These are phyloP conservation scores for Xylariales sp. DNA, from an alignment of 2,329 filamentous ascomycete genomes.

Conservation along the genomic window DNA sequence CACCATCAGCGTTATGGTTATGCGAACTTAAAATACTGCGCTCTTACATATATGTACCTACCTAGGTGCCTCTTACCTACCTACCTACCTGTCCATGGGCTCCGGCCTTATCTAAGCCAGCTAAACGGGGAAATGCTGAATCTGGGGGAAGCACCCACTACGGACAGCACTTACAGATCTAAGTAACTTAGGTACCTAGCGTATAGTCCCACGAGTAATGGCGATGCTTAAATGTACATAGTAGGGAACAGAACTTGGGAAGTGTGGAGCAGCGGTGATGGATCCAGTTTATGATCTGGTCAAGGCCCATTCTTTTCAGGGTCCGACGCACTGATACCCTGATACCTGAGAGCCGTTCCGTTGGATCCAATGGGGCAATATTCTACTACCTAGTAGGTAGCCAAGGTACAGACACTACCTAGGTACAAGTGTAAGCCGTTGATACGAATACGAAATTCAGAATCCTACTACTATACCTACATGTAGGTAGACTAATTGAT, in stretches of 20 bases:
- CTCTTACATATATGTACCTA: too few relatives aligned
- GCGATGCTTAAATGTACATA: background rate
- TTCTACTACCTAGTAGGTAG: too few relatives aligned
- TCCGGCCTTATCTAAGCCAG: background rate
- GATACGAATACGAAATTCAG: slow-evolving; percentile 33
- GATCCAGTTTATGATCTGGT: slow-evolving; percentile 14
- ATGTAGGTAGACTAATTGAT: too few relatives aligned
- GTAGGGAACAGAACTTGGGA: too few relatives aligned
- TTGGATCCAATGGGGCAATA: slow-evolving; percentile 23
- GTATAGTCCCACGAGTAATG: background rate
- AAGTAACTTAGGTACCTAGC: background rate
- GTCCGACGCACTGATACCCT: slow-evolving; percentile 7
- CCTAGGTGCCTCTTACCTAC: background rate
- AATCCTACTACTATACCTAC: background rate
- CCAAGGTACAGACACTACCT: background rate
- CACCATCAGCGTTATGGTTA: too few relatives aligned
- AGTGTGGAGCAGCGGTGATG: slow-evolving; percentile 10
- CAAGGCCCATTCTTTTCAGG: slow-evolving; percentile 22
- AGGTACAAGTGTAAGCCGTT: background rate
- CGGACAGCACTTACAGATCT: slow-evolving; percentile 1
- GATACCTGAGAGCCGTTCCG: background rate
- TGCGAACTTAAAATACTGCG: too few relatives aligned
- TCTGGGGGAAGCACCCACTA: slow-evolving; percentile 18
- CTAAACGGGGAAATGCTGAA: slow-evolving; percentile 5
- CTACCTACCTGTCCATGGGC: background rate